Conservation (phyloP, 352 stramenopile species). For the Peronospora tabacina region DNA sequence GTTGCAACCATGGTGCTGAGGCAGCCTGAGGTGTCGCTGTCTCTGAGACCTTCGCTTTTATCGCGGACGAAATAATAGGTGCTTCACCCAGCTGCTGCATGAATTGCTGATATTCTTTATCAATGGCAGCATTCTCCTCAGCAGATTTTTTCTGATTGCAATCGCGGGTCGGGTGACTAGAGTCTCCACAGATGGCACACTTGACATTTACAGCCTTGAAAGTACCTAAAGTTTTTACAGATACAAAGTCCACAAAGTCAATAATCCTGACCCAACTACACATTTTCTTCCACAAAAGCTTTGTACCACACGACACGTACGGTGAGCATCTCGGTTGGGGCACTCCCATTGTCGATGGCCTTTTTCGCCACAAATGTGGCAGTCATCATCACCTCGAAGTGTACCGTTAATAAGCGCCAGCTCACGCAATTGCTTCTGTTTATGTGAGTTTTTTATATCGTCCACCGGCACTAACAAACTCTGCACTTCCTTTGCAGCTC, state of each 20-base stretch:
- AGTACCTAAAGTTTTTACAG: conserved; percentile 29
- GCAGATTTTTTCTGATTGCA: conserved; percentile 88
- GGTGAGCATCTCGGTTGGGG: conserved; percentile 75
- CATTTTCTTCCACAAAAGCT: conserved; percentile 1
- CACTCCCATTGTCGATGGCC: conserved; percentile 97
- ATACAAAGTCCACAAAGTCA: conserved; percentile 5
- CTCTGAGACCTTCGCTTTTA: conserved; percentile 25
- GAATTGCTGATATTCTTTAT: conserved; percentile 82
- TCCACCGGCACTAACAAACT: conserved; percentile 88
- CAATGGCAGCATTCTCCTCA: conserved; percentile 65
- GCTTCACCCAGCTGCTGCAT: conserved; percentile 84
- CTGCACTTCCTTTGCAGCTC: conserved; percentile 84
- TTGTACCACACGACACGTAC: conserved; percentile 30
- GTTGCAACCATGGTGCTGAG: conserved; percentile 64
- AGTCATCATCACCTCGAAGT: conserved; percentile 96
- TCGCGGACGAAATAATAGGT: conserved; percentile 50
- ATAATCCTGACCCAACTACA: conserved; percentile 23
- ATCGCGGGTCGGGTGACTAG: conserved; percentile 95
- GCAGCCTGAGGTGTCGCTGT: conserved; percentile 8
- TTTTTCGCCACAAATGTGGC: conserved; percentile 96
- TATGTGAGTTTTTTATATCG: conserved; percentile 92
- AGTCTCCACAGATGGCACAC: conserved; percentile 98
- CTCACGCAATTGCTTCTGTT: conserved; percentile 97
- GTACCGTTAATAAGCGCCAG: conserved; percentile 99
- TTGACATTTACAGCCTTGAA: conserved; percentile 88